These are phyloP conservation scores for Tulasnella sp. DNA, from an alignment of 768 basidiomycete genomes.

Conservation along the genomic window DNA sequence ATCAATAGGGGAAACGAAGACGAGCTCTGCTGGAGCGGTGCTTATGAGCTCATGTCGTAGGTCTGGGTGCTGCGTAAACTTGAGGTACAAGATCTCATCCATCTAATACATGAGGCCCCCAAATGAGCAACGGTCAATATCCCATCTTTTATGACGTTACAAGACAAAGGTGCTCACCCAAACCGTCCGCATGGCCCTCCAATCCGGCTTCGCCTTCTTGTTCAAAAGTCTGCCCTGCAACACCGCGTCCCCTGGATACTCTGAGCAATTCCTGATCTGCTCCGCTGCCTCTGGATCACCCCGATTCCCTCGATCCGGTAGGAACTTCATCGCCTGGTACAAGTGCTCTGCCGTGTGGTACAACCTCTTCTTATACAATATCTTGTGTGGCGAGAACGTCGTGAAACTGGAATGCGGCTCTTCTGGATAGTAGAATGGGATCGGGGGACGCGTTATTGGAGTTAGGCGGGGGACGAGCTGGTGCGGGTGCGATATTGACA, in stretches of 20 bases:
- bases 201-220: slow-evolving; percentile 42
- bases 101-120: slow-evolving; percentile 33
- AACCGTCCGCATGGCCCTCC: slow-evolving; percentile 41
- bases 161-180: slow-evolving; percentile 32
- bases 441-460: not conserved
- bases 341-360: slow-evolving; percentile 67
- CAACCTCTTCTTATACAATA: slow-evolving; percentile 41
- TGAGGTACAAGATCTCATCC: slow-evolving; percentile 54
- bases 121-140: not conserved
- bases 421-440: slow-evolving; percentile 15
- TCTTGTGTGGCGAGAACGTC: slow-evolving; percentile 53
- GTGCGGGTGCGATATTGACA: slow-evolving; percentile 9
- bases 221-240: slow-evolving; percentile 25
- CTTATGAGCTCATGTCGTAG: slow-evolving; percentile 43
- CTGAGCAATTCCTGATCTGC: slow-evolving; percentile 46
- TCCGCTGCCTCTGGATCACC: slow-evolving; percentile 44
- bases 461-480: slow-evolving; percentile 6
- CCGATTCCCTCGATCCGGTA: slow-evolving; percentile 24
- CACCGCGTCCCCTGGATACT: slow-evolving; percentile 41
- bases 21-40: slow-evolving; percentile 40
- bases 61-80: slow-evolving; percentile 59
- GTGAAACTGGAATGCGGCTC: slow-evolving; percentile 32
- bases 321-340: slow-evolving; percentile 54
- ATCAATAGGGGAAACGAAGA: slow-evolving; percentile 43
- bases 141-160: not conserved